Conservation (phyloP, 2,329 filamentous ascomycete species). For the Fusarium hainanense region DNA sequence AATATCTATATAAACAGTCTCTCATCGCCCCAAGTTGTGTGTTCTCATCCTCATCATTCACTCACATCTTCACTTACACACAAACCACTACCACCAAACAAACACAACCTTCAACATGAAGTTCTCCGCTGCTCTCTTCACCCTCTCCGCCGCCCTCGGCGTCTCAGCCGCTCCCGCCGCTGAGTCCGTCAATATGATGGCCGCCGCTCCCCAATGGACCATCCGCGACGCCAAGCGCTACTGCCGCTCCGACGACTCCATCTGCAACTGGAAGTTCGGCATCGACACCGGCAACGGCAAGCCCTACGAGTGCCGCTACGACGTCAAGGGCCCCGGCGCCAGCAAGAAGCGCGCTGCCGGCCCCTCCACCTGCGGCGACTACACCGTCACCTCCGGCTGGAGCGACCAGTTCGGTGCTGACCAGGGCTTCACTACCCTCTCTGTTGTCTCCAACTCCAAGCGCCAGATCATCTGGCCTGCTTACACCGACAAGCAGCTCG, state of each 20-base stretch:
- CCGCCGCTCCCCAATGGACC: conserved; percentile 54
- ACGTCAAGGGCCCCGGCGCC: conserved; percentile 50
- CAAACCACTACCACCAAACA: conserved; percentile 13
- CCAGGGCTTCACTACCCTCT: conserved; percentile 65
- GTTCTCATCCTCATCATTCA: conserved; percentile 21
- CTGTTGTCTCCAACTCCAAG: conserved; percentile 58
- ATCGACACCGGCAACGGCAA: conserved; percentile 58
- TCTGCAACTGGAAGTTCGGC: conserved; percentile 58
- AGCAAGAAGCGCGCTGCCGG: conserved; percentile 52
- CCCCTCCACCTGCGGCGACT: conserved; percentile 59
- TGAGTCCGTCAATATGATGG: conserved; percentile 55
- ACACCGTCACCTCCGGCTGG: conserved; percentile 65
- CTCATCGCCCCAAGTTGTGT: not conserved
- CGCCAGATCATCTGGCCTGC: conserved; percentile 62
- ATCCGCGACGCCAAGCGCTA: conserved; percentile 54
- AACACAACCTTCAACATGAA: conserved; percentile 53
- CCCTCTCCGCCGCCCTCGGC: conserved; percentile 52
- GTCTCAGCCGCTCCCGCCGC: conserved; percentile 51
- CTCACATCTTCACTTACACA: not conserved
- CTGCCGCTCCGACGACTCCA: conserved; percentile 54
- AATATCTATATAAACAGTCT: conserved; percentile 32
- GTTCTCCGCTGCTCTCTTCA: conserved; percentile 54
- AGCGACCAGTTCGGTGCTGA: conserved; percentile 61
- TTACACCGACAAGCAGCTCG: conserved; percentile 64
- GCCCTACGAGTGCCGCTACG: conserved; percentile 42